Conservation (phyloP, 1,284 basidiomycete species). For the Bondarzewia mesenterica region DNA sequence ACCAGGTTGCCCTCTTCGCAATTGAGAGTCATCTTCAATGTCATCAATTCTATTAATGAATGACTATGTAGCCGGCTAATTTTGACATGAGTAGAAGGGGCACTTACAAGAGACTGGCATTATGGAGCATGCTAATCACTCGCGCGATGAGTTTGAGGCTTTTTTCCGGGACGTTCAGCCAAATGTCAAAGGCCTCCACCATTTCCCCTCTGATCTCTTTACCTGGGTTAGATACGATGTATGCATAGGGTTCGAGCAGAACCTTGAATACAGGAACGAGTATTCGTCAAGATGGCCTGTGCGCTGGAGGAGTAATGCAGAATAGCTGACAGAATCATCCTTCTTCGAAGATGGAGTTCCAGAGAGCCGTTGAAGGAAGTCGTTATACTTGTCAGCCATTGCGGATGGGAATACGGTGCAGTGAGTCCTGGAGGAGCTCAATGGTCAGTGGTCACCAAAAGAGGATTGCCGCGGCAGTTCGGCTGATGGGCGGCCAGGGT, state of each 20-base stretch:
- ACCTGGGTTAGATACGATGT: constrained; percentile 81
- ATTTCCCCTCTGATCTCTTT: constrained; percentile 90
- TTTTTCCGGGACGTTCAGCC: constrained; percentile 76
- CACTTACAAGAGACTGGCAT: constrained; percentile 82
- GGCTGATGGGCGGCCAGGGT: too few species aligned
- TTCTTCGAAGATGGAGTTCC: background rate
- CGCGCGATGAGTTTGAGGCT: constrained; percentile 70
- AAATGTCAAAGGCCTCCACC: constrained; percentile 91
- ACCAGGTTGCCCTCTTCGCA: constrained; percentile 84
- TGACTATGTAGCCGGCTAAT: background rate
- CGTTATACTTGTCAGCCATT: background rate
- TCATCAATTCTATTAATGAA: constrained; percentile 85
- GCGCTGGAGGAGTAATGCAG: too few species aligned
- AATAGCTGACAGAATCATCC: background rate
- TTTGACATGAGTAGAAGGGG: background rate
- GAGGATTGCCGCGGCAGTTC: too few species aligned
- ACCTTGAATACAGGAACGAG: constrained; percentile 36
- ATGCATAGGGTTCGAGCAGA: constrained; percentile 87
- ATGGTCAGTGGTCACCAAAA: too few species aligned
- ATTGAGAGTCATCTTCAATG: constrained; percentile 92
- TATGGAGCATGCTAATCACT: constrained; percentile 92
- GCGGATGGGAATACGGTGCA: background rate
- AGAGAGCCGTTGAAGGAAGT: background rate
- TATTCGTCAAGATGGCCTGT: too few species aligned
- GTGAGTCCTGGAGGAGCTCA: too few species aligned